A percentile compares a stretch with the other conserved stretches of the same genome.
phyloP scores from a whole-genome alignment of 805 yeast species.

The Nakazawaea peltata region DNA sequence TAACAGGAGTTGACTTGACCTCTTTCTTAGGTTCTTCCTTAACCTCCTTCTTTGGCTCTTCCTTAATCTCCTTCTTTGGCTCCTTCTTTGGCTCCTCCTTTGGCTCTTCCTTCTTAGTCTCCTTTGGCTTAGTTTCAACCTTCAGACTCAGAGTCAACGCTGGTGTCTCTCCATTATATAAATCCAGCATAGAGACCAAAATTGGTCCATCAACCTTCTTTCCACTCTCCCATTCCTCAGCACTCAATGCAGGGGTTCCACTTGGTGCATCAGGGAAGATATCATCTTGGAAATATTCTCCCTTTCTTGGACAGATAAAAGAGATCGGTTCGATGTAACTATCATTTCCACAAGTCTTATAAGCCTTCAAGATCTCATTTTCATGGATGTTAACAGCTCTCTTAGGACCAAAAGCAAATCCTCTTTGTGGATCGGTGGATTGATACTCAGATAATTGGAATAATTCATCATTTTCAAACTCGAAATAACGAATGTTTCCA shows the following conservation, averaged over 20 bases:
- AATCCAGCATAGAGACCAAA: slow-evolving; percentile 62
- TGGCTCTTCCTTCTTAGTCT: slow-evolving; percentile 15
- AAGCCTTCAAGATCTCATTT: slow-evolving; percentile 77
- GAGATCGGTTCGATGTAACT: slow-evolving; percentile 82
- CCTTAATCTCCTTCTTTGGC: neutral
- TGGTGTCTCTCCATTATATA: slow-evolving; percentile 73
- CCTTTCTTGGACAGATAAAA: slow-evolving; percentile 87
- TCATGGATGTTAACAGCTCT: slow-evolving; percentile 69
- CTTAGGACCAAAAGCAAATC: slow-evolving; percentile 87
- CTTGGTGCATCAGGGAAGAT: slow-evolving; percentile 91
- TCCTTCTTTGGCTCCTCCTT: slow-evolving; percentile 7
- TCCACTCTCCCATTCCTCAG: slow-evolving; percentile 76
- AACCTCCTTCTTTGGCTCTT: slow-evolving; percentile 2
- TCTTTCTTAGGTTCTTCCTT: slow-evolving; percentile 7
- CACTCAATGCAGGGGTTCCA: slow-evolving; percentile 64
- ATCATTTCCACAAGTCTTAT: slow-evolving; percentile 77
- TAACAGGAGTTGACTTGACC: slow-evolving; percentile 1
- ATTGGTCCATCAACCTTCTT: slow-evolving; percentile 78
- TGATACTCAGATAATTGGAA: slow-evolving; percentile 82
- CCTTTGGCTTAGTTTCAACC: slow-evolving; percentile 8
- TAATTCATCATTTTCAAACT: slow-evolving; percentile 77
- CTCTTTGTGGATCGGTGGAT: slow-evolving; percentile 92
- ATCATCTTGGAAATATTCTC: slow-evolving; percentile 88
- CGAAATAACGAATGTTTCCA: slow-evolving; percentile 92
- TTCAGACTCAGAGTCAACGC: slow-evolving; percentile 29